Evolutionary conservation across 345 rosid genomes (phyloP).

Genomic region (Nasturtium officinale): DNA sequence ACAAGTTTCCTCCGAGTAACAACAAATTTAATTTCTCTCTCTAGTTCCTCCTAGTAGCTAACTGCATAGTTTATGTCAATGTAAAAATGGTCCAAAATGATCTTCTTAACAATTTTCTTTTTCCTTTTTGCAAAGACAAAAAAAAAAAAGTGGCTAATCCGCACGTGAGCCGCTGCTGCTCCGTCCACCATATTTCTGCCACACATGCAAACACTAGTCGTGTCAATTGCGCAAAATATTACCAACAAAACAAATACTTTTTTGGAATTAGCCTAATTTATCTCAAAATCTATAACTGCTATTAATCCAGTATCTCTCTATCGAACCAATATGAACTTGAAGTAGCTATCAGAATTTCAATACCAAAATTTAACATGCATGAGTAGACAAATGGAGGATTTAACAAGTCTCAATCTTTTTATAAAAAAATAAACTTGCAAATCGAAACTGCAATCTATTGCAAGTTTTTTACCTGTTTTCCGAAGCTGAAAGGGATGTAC

Average conservation of each 20-base stretch:
- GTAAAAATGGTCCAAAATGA: constrained; percentile 14
- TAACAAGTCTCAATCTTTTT: neutral
- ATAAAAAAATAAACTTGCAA: neutral
- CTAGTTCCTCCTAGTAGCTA: neutral
- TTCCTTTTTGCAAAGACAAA: constrained; percentile 18
- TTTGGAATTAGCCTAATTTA: neutral
- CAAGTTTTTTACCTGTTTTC: constrained; percentile 60
- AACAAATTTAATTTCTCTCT: constrained; percentile 11
- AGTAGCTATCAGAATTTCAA: neutral
- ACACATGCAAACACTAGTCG: constrained; percentile 6
- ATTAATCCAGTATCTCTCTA: neutral
- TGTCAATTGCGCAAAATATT: neutral
- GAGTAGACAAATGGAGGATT: neutral
- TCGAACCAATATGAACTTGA: constrained; percentile 2
- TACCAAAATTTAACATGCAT: neutral
- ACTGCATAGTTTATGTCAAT: constrained; percentile 31
- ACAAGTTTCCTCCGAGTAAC: neutral
- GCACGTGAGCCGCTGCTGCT: constrained; percentile 61
- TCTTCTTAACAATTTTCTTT: constrained; percentile 22
- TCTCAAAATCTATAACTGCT: constrained; percentile 3
- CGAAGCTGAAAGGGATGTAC: constrained; percentile 63
- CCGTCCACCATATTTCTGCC: constrained; percentile 62
- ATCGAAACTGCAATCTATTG: neutral
- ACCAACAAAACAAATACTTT: neutral
- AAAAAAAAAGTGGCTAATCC: constrained; percentile 37